Base-by-base conservation (phyloP, 2,329 filamentous ascomycete genomes). In the Trichoderma cornu-damae region DNA sequence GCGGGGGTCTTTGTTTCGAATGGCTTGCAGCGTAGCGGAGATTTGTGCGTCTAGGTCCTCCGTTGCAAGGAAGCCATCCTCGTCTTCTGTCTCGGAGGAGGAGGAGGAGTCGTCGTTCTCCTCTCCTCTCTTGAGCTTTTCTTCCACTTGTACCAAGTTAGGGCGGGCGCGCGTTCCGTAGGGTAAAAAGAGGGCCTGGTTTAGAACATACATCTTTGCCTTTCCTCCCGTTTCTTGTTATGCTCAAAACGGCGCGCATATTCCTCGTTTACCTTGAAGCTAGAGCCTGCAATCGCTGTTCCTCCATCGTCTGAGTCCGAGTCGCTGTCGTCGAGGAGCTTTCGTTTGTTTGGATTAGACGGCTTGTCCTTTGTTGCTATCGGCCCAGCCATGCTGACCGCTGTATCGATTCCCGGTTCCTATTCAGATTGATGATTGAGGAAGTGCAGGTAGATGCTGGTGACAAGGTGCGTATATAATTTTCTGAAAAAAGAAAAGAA, bases 211-310 rank as follows among this genome's bases (percentile, higher is more conserved):
- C 86, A 72, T 68, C 82, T 80, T 14, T 91, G 86, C 62, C 85
- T 77, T 70, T 99, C 94, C 69, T 96, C 92, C 58, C 93, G 84
- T 76, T 96, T 96, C 77, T 97, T 96, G 76, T 99, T 99, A 75
- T 97, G 82, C 72, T 99, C 94, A 66, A 96, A 97, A 38, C 90
- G 82, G 64, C 83, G 84, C 42, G 94, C 94, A 71, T 87, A 99
- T 52, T 95, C 90, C 70, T 91, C 79, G 72, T 99, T 97, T 73
- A 99, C 86, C 70, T 88, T 91, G 70, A 97, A 81, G 57, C 76
- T 77, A 40, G 72, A 69, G 58, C 71, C 69, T 40, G 70, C 71
- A 57, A 79, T 65, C 11, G 66, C 63, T 18, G 69, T 70, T 49
- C 71, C 72, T 65, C 75, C 75, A 61, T 77, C 72, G 46, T 75